Evolutionary conservation across 1,284 basidiomycete species (phyloP), one percentile per base, ranked within the genome.

Genomic region (Phenoliferia sp.): DNA sequence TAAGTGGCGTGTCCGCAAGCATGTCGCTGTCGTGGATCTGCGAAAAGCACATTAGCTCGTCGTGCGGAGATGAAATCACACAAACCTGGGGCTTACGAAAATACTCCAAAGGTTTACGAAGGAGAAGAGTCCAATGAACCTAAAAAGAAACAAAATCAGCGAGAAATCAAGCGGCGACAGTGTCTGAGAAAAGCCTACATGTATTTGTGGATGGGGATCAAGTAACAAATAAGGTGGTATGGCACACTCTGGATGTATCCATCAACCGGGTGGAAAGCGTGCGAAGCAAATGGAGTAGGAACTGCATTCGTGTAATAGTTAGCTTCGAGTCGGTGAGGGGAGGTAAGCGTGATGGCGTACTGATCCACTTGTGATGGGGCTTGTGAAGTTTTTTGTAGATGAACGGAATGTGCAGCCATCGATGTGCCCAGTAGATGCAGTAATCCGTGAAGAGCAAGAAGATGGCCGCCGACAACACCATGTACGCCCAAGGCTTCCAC

Each of bases 21-120:
- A 99, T 98, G 82, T 99, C 96, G n/a, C 92, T 94, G 80, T 99
- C 95, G 79, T 99, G 95, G 75, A 99, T 99, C 90, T 91, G 70
- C 16, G 19, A 19, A 26, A 29, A 54, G n/a, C n/a, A n/a, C 7
- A 31, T 19, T 12, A 59, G 33, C 52, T 33, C n/a, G 59, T 48
- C 34, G 57, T 10, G 29, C 59, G 52, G 52, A 55, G 34, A 19
- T 12, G 19, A 50, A 56, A 48, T 29, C 50, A 56, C 55, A 48
- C 29, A 34, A 10, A 32, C 19, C 29, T 48, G n/a, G 28, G 29
- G 73, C 80, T 50, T 76, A 91, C 90, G 70, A 95, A 84, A 79
- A 97, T 94, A 66, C 83, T 88, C 94, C 94, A 96, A 76, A 89
- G 85, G 81, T 95, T 96, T 76, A 97, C 90, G 65, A 90, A 84